A percentile compares a stretch with the other conserved stretches of the same genome.
These are phyloP conservation scores for Balakata baccata DNA, from an alignment of 345 rosid genomes.

Conservation along the genomic window DNA sequence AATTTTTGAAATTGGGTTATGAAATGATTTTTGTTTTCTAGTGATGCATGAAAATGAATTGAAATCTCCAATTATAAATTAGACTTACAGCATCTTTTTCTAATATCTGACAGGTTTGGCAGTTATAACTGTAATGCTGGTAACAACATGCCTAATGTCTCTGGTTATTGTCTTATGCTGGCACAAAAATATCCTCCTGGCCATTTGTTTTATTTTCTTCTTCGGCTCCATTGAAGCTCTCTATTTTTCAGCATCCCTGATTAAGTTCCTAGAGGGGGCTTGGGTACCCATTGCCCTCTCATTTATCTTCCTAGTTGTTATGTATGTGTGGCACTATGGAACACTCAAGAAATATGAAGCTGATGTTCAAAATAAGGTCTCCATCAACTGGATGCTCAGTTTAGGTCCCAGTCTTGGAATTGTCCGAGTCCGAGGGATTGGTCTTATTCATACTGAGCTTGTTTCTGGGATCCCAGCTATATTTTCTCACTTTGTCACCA, in stretches of 20 bases:
- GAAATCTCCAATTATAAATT: background rate
- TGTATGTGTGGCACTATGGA: slow-evolving; percentile 46
- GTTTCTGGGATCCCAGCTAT: slow-evolving; percentile 37
- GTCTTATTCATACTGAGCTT: slow-evolving; percentile 35
- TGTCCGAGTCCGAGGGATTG: slow-evolving; percentile 34
- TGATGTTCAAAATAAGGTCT: slow-evolving; percentile 37
- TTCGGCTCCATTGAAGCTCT: slow-evolving; percentile 41
- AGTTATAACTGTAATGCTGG: slow-evolving; percentile 42
- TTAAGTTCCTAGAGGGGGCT: slow-evolving; percentile 35
- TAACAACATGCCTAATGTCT: slow-evolving; percentile 46
- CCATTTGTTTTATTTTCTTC: slow-evolving; percentile 19
- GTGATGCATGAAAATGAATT: background rate
- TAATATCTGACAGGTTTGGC: slow-evolving; percentile 31
- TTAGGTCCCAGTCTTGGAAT: slow-evolving; percentile 33
- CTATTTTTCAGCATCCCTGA: slow-evolving; percentile 32
- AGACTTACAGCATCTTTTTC: background rate
- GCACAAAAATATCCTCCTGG: slow-evolving; percentile 20
- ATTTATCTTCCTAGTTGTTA: slow-evolving; percentile 19
- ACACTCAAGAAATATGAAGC: slow-evolving; percentile 25
- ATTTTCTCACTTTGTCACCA: slow-evolving; percentile 42
- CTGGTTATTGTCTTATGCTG: slow-evolving; percentile 39
- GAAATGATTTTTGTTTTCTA: background rate
- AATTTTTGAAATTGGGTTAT: too few relatives aligned
- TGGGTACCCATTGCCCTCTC: slow-evolving; percentile 42
- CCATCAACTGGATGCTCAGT: slow-evolving; percentile 31